Evolutionary conservation across 441 rosid species (phyloP).

Genomic region (Eutrema salsugineum): DNA sequence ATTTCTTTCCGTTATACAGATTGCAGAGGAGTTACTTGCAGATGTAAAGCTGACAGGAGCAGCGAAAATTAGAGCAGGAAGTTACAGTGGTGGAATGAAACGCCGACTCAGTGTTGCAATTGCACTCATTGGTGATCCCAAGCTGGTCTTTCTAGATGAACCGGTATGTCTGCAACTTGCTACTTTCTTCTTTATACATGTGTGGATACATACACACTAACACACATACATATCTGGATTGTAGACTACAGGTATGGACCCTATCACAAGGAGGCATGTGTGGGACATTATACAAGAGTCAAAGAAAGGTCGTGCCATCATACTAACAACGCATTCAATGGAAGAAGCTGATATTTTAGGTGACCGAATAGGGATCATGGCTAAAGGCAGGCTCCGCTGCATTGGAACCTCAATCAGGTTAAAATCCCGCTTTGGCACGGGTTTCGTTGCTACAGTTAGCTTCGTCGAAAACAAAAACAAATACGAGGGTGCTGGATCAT

Average conservation of each 20-base stretch:
- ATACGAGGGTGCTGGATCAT: conserved; percentile 18
- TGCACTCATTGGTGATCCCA: conserved; percentile 88
- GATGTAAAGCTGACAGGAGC: conserved; percentile 71
- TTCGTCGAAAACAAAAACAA: conserved; percentile 48
- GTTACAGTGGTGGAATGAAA: conserved; percentile 98
- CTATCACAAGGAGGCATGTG: conserved; percentile 88
- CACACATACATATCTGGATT: neutral
- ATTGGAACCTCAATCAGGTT: conserved; percentile 84
- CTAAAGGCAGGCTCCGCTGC: conserved; percentile 92
- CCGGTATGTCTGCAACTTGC: conserved; percentile 40
- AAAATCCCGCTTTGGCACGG: conserved; percentile 83
- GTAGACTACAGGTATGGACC: conserved; percentile 93
- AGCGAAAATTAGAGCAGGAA: conserved; percentile 74
- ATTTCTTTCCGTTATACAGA: conserved; percentile 38
- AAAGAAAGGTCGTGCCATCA: conserved; percentile 79
- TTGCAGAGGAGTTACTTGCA: conserved; percentile 58
- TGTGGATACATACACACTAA: neutral
- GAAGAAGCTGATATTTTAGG: conserved; percentile 93
- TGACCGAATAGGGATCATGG: conserved; percentile 94
- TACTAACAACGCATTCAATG: conserved; percentile 94
- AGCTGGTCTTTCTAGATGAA: conserved; percentile 84
- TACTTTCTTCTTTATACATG: neutral
- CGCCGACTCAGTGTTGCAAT: conserved; percentile 92
- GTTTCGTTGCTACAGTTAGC: conserved; percentile 76
- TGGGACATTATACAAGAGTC: conserved; percentile 90